These are phyloP conservation scores for Yamadazyma atmosphaerica DNA, from an alignment of 1,139 yeast species.

Conservation along the genomic window DNA sequence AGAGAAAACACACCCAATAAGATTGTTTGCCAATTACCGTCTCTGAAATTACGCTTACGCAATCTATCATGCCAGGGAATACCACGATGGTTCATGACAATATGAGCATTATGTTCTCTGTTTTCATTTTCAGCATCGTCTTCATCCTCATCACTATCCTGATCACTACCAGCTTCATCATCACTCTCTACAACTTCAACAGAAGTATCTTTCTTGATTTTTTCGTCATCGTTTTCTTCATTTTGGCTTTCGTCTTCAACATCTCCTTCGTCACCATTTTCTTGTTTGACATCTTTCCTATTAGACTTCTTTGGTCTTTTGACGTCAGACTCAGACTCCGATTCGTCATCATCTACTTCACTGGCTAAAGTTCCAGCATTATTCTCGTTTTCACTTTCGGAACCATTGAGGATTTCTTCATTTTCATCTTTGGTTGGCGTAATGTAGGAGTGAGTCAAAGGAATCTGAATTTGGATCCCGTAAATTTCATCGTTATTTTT, in stretches of 20 bases:
- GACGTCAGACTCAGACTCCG: slow-evolving; percentile 13
- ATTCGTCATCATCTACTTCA: slow-evolving; percentile 25
- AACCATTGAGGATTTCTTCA: slow-evolving; percentile 24
- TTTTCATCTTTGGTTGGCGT: slow-evolving; percentile 17
- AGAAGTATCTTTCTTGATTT: slow-evolving; percentile 24
- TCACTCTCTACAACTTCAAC: slow-evolving; percentile 30
- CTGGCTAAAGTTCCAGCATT: slow-evolving; percentile 20
- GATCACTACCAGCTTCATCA: slow-evolving; percentile 24
- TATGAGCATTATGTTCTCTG: slow-evolving; percentile 51
- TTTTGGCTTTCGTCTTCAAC: slow-evolving; percentile 27
- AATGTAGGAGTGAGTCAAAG: slow-evolving; percentile 32
- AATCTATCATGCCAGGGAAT: slow-evolving; percentile 77
- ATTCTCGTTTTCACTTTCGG: slow-evolving; percentile 24
- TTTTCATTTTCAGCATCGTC: slow-evolving; percentile 19
- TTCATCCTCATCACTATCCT: slow-evolving; percentile 14
- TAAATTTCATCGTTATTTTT: slow-evolving; percentile 29
- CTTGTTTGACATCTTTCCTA: slow-evolving; percentile 22
- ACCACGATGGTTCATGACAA: slow-evolving; percentile 60
- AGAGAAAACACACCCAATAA: slow-evolving; percentile 69
- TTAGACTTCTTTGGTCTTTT: slow-evolving; percentile 10
- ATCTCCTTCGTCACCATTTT: slow-evolving; percentile 30
- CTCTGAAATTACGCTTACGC: slow-evolving; percentile 70
- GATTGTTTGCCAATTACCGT: slow-evolving; percentile 84
- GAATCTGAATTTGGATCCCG: slow-evolving; percentile 44
- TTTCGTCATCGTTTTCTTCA: slow-evolving; percentile 22